A percentile compares a stretch with the other conserved stretches of the same genome.
Evolutionary conservation across 1,284 basidiomycete species (phyloP).

Genomic region (Microbotryum saponariae): DNA sequence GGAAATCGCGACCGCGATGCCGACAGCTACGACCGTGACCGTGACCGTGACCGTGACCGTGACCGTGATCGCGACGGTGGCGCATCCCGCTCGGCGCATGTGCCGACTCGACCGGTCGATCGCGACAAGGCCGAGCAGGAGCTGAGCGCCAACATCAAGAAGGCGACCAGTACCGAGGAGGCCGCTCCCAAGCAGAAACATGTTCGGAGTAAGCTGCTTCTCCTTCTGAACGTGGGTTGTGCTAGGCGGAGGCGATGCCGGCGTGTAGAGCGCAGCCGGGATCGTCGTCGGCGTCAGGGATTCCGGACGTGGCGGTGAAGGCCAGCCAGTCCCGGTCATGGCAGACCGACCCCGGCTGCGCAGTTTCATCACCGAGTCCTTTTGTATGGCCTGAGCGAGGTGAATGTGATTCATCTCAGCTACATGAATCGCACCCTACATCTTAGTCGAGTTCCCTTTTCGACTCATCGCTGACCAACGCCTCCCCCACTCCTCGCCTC

Average conservation of each 20-base stretch:
- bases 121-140: constrained; percentile 93
- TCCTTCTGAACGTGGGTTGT: background rate
- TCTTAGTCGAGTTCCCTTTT: too few relatives aligned
- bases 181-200: constrained; percentile 93
- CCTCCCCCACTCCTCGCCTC: constrained; percentile 1
- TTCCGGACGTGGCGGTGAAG: background rate
- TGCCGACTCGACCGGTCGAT: constrained; percentile 86
- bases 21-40: constrained; percentile 13
- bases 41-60: constrained; percentile 6
- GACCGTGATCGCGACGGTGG: constrained; percentile 6
- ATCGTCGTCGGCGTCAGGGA: background rate
- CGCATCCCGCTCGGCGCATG: constrained; percentile 4
- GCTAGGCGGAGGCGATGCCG: too few relatives aligned
- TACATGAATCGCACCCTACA: too few relatives aligned
- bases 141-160: constrained; percentile 87
- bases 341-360: too few relatives aligned
- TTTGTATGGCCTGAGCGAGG: too few relatives aligned
- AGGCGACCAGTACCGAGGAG: constrained; percentile 87
- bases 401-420: too few relatives aligned
- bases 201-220: constrained; percentile 70
- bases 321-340: background rate
- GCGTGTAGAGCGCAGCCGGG: too few relatives aligned
- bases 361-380: too few relatives aligned
- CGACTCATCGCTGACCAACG: background rate
- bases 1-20: background rate